A percentile compares a stretch with the other conserved stretches of the same genome.
phyloP scores from a whole-genome alignment of 371 early-diverging fungal genomes.

The Umbelopsis sp. region DNA sequence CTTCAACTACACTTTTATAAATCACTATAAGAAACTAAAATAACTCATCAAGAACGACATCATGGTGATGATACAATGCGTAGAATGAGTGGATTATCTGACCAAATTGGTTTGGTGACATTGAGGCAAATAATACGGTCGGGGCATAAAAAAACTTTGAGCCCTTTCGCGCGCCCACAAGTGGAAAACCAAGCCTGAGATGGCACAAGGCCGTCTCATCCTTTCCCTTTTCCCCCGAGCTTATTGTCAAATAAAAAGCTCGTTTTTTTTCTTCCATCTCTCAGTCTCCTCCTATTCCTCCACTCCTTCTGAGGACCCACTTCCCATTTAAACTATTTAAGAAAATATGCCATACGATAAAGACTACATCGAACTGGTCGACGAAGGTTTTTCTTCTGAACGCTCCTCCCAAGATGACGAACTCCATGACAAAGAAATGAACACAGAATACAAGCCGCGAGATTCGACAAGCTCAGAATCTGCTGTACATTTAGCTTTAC shows the following conservation, averaged over 20 bases:
- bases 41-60: neutral
- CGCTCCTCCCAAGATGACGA: constrained; percentile 9
- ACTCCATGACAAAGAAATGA: neutral
- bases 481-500: neutral
- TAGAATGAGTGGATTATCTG: too few relatives aligned
- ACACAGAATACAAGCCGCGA: neutral
- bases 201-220: neutral
- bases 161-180: too few relatives aligned
- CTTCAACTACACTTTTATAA: neutral
- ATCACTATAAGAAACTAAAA: neutral
- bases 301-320: neutral
- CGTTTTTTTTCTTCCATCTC: neutral
- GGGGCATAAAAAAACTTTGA: too few relatives aligned
- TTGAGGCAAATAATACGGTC: too few relatives aligned
- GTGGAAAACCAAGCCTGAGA: too few relatives aligned
- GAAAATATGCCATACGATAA: neutral
- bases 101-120: too few relatives aligned
- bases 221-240: neutral
- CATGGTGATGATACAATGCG: too few relatives aligned
- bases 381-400: constrained; percentile 13
- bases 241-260: neutral
- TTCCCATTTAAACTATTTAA: too few relatives aligned
- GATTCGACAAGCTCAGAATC: neutral
- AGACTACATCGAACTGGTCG: constrained; percentile 7
- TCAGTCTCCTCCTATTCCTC: neutral